These are phyloP conservation scores for Sindora glabra DNA, from an alignment of 306 rosid genomes.

Conservation along the genomic window DNA sequence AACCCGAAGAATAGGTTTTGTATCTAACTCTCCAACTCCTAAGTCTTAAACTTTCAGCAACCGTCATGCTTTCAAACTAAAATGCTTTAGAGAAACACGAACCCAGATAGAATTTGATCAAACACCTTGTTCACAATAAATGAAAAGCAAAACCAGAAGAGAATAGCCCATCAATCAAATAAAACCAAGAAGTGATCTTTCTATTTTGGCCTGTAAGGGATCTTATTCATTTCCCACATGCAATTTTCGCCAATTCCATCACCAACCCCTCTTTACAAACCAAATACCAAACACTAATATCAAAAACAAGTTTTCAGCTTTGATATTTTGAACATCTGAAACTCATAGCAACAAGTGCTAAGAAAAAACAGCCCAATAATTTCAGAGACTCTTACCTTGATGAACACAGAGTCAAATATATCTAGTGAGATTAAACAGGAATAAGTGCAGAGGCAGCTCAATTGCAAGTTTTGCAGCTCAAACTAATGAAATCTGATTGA, in stretches of 20 bases:
- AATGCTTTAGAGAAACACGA: background rate
- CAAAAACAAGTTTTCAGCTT: background rate
- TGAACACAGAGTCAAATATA: background rate
- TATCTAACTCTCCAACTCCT: background rate
- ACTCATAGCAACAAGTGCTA: background rate
- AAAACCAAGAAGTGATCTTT: no score
- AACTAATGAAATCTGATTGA: background rate
- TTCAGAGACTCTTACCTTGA: slow-evolving; percentile 17
- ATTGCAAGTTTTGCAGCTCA: background rate
- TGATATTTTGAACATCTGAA: background rate
- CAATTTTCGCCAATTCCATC: background rate
- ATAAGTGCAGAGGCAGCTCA: slow-evolving; percentile 10
- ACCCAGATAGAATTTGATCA: background rate
- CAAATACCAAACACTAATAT: background rate
- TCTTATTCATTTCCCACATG: background rate
- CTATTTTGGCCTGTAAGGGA: no score
- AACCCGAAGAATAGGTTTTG: background rate
- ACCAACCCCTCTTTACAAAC: slow-evolving; percentile 5
- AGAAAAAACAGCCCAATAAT: background rate
- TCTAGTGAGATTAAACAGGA: slow-evolving; percentile 7
- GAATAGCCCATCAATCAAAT: background rate
- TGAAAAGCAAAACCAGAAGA: background rate
- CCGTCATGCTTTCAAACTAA: background rate
- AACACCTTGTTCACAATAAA: background rate
- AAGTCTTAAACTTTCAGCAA: background rate